A percentile compares a stretch with the other conserved stretches of the same genome.
Conservation (phyloP, 2,329 filamentous ascomycete species). For the Penicillium sp. region DNA sequence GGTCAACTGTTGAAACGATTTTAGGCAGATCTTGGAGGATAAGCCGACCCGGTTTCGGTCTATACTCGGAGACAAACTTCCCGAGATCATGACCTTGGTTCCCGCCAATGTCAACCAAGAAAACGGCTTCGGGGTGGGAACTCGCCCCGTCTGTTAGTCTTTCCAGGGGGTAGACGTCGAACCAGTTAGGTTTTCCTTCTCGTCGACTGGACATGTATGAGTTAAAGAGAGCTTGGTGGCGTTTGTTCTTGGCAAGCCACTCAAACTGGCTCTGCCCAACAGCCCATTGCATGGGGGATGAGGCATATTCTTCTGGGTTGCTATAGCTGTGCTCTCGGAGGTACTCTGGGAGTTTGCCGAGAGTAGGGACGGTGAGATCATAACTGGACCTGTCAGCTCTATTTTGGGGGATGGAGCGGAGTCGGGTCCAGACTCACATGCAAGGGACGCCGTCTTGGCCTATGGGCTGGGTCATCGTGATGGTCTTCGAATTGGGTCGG, state of each 20-base stretch:
- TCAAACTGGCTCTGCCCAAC: slow-evolving; percentile 30
- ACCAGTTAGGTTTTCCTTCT: slow-evolving; percentile 26
- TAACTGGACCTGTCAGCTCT: slow-evolving; percentile 16
- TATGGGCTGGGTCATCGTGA: slow-evolving; percentile 11
- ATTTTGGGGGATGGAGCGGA: background rate
- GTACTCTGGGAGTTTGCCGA: slow-evolving; percentile 28
- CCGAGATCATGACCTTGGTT: slow-evolving; percentile 40
- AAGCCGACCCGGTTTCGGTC: slow-evolving; percentile 32
- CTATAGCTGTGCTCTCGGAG: slow-evolving; percentile 23
- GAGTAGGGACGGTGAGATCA: slow-evolving; percentile 30
- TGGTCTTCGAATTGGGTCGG: slow-evolving; percentile 8
- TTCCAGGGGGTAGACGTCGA: slow-evolving; percentile 27
- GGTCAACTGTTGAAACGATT: slow-evolving; percentile 11
- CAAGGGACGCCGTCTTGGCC: slow-evolving; percentile 13
- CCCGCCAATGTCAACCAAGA: slow-evolving; percentile 46
- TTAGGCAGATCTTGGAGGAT: slow-evolving; percentile 42
- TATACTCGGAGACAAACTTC: slow-evolving; percentile 30
- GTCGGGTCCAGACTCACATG: slow-evolving; percentile 7
- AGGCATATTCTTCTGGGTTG: slow-evolving; percentile 24
- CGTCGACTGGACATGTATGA: slow-evolving; percentile 31
- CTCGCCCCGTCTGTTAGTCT: slow-evolving; percentile 21
- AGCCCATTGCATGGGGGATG: slow-evolving; percentile 26
- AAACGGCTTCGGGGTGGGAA: slow-evolving; percentile 22
- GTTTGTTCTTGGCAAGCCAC: slow-evolving; percentile 25
- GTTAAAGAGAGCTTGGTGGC: slow-evolving; percentile 27